Evolutionary conservation across 345 rosid species (phyloP).

Genomic region (Brassica juncea): DNA sequence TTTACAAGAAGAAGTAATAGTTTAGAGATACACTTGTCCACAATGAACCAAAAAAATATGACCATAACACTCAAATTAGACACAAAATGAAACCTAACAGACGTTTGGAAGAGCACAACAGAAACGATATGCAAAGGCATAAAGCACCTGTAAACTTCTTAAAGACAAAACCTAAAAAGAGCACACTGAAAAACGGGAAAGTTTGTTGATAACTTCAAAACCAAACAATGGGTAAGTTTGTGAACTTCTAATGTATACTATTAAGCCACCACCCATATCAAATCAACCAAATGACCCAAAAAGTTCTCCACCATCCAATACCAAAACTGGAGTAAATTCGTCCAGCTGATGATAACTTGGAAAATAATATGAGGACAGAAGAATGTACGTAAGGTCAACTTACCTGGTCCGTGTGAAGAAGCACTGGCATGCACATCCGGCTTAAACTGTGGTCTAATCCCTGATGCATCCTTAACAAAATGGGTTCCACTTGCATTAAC

Average conservation of each 20-base stretch:
- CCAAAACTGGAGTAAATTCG: neutral
- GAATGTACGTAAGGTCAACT: neutral
- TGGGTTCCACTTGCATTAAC: conserved; percentile 49
- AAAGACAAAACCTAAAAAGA: neutral
- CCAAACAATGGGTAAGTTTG: neutral
- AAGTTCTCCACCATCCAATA: neutral
- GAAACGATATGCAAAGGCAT: neutral
- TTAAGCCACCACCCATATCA: neutral
- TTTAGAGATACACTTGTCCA: neutral
- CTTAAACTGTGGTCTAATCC: conserved; percentile 44
- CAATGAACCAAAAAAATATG: neutral
- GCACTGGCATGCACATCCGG: conserved; percentile 47
- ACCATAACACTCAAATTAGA: neutral
- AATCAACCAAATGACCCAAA: conserved; percentile 7
- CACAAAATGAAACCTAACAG: conserved; percentile 7
- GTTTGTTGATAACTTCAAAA: neutral
- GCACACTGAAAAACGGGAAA: neutral
- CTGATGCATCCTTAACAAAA: conserved; percentile 52
- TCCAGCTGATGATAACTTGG: neutral
- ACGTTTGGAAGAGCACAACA: neutral
- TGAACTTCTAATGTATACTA: neutral
- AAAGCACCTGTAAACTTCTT: neutral
- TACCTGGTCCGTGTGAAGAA: conserved; percentile 62
- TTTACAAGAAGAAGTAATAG: conserved; percentile 26
- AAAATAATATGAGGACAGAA: neutral